Evolutionary conservation across 2,329 filamentous ascomycete genomes (phyloP).

Genomic region (Alternaria longipes): DNA sequence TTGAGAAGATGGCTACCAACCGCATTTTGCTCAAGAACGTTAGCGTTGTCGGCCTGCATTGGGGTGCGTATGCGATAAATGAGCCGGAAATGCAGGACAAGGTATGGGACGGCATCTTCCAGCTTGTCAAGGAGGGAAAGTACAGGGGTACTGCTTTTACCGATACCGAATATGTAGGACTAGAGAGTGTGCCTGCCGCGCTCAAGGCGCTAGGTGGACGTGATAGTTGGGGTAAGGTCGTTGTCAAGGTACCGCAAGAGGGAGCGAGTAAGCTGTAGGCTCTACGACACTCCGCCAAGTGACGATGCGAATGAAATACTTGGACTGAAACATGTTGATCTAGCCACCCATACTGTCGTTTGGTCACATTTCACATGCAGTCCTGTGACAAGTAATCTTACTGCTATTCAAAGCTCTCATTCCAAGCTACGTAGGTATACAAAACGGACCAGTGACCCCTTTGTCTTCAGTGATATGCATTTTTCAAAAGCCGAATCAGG

Average conservation of each 20-base stretch:
- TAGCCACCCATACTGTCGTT: too few relatives aligned
- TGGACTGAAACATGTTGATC: background rate
- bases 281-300: background rate
- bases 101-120: slow-evolving; percentile 86
- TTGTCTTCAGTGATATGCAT: background rate
- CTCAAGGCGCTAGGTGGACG: slow-evolving; percentile 79
- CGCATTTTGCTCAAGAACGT: slow-evolving; percentile 95
- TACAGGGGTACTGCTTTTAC: slow-evolving; percentile 83
- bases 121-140: slow-evolving; percentile 79
- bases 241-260: slow-evolving; percentile 79
- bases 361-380: too few relatives aligned
- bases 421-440: background rate
- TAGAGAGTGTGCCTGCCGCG: slow-evolving; percentile 81
- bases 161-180: slow-evolving; percentile 81
- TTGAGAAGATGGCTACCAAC: slow-evolving; percentile 93
- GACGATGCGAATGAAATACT: background rate
- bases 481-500: background rate
- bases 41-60: slow-evolving; percentile 86
- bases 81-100: slow-evolving; percentile 74
- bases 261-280: slow-evolving; percentile 48
- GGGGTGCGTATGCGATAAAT: slow-evolving; percentile 82
- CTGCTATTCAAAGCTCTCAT: background rate
- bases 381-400: too few relatives aligned
- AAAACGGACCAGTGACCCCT: background rate
- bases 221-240: slow-evolving; percentile 95